Conservation (phyloP, 345 rosid species). For the Syzygium oleosum region DNA sequence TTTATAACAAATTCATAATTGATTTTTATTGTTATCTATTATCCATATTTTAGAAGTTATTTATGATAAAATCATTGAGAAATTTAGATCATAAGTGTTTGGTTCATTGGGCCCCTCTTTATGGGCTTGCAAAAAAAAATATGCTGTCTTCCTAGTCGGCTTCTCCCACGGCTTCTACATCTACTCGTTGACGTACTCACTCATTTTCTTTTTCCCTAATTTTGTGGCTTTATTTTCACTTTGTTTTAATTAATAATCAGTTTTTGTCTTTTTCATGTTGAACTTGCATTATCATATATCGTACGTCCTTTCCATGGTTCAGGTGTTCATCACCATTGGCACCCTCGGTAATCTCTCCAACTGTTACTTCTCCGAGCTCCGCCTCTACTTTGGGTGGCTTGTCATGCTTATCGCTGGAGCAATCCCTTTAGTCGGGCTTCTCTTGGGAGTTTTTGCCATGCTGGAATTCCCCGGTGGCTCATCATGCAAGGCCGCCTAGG, state of each 20-base stretch:
- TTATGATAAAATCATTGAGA: too few relatives aligned
- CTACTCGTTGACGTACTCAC: not conserved
- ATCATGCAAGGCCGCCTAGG: conserved; percentile 74
- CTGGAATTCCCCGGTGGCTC: conserved; percentile 88
- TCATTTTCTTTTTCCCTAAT: too few relatives aligned
- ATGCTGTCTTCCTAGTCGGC: too few relatives aligned
- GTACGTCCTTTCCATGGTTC: not conserved
- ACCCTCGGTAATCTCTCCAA: not conserved
- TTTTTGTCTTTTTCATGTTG: not conserved
- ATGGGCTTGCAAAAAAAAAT: too few relatives aligned
- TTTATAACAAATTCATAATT: too few relatives aligned
- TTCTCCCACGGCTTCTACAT: not conserved
- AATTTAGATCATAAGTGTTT: too few relatives aligned
- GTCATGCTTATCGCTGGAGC: not conserved
- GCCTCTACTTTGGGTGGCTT: not conserved
- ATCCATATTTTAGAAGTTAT: too few relatives aligned
- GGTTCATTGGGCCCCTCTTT: too few relatives aligned
- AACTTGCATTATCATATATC: not conserved
- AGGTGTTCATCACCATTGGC: not conserved
- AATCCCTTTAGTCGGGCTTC: not conserved
- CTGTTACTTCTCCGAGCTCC: not conserved
- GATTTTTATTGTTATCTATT: too few relatives aligned
- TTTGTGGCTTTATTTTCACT: not conserved
- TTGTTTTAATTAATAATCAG: too few relatives aligned
- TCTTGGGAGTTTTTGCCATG: conserved; percentile 14